These are phyloP conservation scores for Chlorella sp. DNA, from an alignment of 139 green algal genomes.

Conservation along the genomic window DNA sequence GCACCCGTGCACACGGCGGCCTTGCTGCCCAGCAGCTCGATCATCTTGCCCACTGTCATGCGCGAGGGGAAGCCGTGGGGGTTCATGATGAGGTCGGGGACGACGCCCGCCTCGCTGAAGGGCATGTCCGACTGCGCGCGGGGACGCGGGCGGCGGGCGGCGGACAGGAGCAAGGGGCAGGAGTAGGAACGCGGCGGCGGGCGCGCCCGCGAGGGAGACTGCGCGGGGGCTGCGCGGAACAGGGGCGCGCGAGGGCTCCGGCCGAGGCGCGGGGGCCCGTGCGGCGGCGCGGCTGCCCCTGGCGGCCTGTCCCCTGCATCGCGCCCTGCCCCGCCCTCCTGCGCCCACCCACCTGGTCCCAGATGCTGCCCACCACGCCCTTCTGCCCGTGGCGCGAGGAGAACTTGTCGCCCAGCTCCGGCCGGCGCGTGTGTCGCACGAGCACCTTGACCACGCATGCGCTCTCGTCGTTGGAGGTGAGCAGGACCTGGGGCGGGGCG, in stretches of 20 bases:
- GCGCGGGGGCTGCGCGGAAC: neutral
- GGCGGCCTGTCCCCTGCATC: too few relatives aligned
- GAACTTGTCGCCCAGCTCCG: conserved; percentile 99
- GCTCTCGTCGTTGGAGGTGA: conserved; percentile 95
- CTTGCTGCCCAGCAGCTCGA: conserved; percentile 96
- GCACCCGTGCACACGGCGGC: conserved; percentile 67
- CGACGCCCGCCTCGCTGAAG: conserved; percentile 88
- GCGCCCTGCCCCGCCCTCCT: too few relatives aligned
- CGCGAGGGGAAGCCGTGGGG: conserved; percentile 80
- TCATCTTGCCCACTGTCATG: conserved; percentile 95
- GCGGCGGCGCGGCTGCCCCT: too few relatives aligned
- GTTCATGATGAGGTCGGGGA: conserved; percentile 91
- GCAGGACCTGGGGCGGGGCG: conserved; percentile 41
- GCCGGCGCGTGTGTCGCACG: conserved; percentile 91
- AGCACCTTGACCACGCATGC: conserved; percentile 89
- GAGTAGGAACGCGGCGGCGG: neutral
- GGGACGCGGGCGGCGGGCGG: neutral
- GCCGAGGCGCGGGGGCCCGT: too few relatives aligned
- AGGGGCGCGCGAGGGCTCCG: neutral
- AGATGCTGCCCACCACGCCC: conserved; percentile 91
- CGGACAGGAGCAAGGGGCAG: neutral
- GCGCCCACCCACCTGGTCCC: conserved; percentile 45
- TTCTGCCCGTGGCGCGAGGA: conserved; percentile 94
- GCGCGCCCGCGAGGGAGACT: neutral
- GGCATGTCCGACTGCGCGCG: conserved; percentile 92